Evolutionary conservation across 2,329 filamentous ascomycete species (phyloP), one percentile per base, ranked within the genome.

Genomic region (Colletotrichum gigasporum): DNA sequence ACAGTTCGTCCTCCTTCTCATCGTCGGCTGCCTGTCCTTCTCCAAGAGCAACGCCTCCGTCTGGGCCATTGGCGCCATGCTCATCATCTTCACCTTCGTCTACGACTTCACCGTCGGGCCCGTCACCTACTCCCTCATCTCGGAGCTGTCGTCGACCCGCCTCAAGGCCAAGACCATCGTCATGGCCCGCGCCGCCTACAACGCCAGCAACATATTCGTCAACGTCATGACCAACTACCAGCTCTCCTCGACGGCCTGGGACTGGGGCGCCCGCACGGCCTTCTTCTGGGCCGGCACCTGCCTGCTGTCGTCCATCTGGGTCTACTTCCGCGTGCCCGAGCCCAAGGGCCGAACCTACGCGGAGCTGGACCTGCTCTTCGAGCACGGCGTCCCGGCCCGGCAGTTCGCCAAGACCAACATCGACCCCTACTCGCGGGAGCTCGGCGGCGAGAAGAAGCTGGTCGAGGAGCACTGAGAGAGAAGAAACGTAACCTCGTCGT

Each of bases 71-170:
- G 79, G 80, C 28, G 69, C 78, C 65, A 71, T 87, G 70, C 74
- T 87, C 4, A 77, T 87, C 41, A 71, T 84, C 37, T 86, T 83
- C 68, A 84, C 82, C 0, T 83, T 86, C 55, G 74, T 82, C 2
- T 88, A 87, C 72, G 83, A 84, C 73, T 78, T 83, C 57, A 83
- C 83, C 1, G 79, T 87, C 11, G 86, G 85, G 0, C 85, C 85
- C 0, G 80, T 86, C 7, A 82, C 82, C 4, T 87, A 86, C 71
- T 79, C 79, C 1, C 74, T 87, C 26, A 70, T 86, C 10, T 80
- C 84, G 0, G 85, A 87, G 67, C 78, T 83, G 4, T 84, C 84
- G 0, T 85, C 84, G 0, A 83, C 82, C 1, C 79, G 85, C 8
- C 80, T 87, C 35, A 82, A 84, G 65, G 78, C 81, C 28, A 86